These are phyloP conservation scores for Sugiyamaella japonica DNA, from an alignment of 1,139 yeast genomes.

Conservation along the genomic window DNA sequence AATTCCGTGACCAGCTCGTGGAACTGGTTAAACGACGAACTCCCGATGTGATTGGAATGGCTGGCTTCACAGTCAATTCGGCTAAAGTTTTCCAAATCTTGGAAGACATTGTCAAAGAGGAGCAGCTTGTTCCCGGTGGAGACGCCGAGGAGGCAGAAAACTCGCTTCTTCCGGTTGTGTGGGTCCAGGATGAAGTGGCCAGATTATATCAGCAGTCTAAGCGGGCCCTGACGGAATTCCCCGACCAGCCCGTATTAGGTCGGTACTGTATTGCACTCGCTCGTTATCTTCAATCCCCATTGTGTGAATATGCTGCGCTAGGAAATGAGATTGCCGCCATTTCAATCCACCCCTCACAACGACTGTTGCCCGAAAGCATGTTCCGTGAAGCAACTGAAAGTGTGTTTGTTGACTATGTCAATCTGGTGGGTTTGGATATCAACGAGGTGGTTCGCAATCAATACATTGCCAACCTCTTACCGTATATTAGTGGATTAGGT, in stretches of 20 bases:
- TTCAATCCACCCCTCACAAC: slow-evolving; percentile 74
- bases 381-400: slow-evolving; percentile 71
- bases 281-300: slow-evolving; percentile 86
- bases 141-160: slow-evolving; percentile 42
- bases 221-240: slow-evolving; percentile 73
- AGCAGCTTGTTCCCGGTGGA: slow-evolving; percentile 56
- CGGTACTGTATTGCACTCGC: slow-evolving; percentile 88
- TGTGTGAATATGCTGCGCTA: slow-evolving; percentile 81
- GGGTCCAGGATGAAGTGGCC: slow-evolving; percentile 95
- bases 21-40: slow-evolving; percentile 53
- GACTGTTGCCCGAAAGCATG: slow-evolving; percentile 62
- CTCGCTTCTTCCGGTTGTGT: slow-evolving; percentile 54
- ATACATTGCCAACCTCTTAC: slow-evolving; percentile 68
- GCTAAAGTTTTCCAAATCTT: slow-evolving; percentile 61
- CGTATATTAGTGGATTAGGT: slow-evolving; percentile 87
- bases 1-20: slow-evolving; percentile 60
- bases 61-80: slow-evolving; percentile 81
- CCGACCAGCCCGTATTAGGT: slow-evolving; percentile 83
- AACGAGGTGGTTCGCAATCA: slow-evolving; percentile 82
- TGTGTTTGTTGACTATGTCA: slow-evolving; percentile 85
- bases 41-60: slow-evolving; percentile 88
- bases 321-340: slow-evolving; percentile 72
- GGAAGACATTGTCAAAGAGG: slow-evolving; percentile 53
- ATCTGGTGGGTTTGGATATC: slow-evolving; percentile 89
- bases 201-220: slow-evolving; percentile 79